These are phyloP conservation scores for Fraxinus excelsior DNA, from an alignment of 257 asterid genomes.

Conservation along the genomic window DNA sequence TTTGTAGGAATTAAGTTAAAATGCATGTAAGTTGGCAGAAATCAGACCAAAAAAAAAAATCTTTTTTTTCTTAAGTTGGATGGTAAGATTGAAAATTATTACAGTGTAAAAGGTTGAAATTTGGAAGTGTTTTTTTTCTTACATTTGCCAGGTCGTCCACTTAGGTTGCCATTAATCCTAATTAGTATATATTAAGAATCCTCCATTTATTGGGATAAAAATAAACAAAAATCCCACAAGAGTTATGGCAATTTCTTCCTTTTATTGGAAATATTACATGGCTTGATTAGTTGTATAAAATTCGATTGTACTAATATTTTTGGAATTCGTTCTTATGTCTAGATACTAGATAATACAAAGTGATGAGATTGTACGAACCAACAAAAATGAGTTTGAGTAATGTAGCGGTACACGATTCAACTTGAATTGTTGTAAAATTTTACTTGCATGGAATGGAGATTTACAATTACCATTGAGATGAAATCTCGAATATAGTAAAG, in stretches of 20 bases:
- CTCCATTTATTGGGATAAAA: background rate
- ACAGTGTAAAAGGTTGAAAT: background rate
- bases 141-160: background rate
- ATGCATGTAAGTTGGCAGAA: constrained; percentile 8
- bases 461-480: too few relatives aligned
- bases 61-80: constrained; percentile 10
- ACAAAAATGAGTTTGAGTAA: background rate
- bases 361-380: background rate
- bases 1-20: background rate
- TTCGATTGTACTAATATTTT: too few relatives aligned
- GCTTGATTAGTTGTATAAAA: too few relatives aligned
- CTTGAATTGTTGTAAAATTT: too few relatives aligned
- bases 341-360: background rate
- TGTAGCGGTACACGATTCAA: too few relatives aligned
- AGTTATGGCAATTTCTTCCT: background rate
- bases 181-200: background rate
- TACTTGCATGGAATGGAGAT: too few relatives aligned
- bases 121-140: background rate
- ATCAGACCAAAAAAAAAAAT: background rate
- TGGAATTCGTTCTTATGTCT: background rate
- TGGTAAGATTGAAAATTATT: constrained; percentile 24
- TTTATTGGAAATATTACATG: background rate
- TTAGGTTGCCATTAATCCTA: background rate
- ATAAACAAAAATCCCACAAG: too few relatives aligned
- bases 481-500: too few relatives aligned